Evolutionary conservation across 345 rosid species (phyloP).

Genomic region (Luvunga scandens): DNA sequence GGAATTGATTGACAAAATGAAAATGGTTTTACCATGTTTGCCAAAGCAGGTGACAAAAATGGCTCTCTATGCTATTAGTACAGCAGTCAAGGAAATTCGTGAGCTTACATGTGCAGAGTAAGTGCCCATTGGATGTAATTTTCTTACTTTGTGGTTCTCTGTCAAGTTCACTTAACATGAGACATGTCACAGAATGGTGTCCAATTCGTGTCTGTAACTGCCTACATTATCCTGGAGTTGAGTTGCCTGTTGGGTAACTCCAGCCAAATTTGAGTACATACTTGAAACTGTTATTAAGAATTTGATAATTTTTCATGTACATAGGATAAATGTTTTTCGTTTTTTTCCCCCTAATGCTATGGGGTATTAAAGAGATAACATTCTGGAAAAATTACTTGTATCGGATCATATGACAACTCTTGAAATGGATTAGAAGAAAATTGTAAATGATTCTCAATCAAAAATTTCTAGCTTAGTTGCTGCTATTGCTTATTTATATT

Average conservation of each 20-base stretch:
- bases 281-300: neutral
- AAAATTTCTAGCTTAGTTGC: neutral
- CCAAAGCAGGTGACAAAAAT: slow-evolving; percentile 75
- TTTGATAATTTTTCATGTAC: neutral
- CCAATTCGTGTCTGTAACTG: neutral
- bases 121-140: slow-evolving; percentile 18
- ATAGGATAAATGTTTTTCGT: neutral
- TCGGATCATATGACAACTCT: neutral
- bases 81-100: slow-evolving; percentile 74
- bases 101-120: slow-evolving; percentile 61
- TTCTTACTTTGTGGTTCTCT: neutral
- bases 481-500: neutral
- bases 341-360: neutral
- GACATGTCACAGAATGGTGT: neutral
- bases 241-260: slow-evolving; percentile 13
- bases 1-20: neutral
- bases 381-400: neutral
- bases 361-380: neutral
- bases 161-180: neutral
- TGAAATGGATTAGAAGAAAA: neutral
- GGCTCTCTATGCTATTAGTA: slow-evolving; percentile 59
- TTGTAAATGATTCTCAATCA: neutral
- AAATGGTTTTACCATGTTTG: slow-evolving; percentile 1
- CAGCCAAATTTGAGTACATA: slow-evolving; percentile 1
- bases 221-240: neutral